Percentiles rank a stretch among this genome's conserved stretches.
phyloP scores from a whole-genome alignment of 352 stramenopile species.

The Thraustotheca clavata region DNA sequence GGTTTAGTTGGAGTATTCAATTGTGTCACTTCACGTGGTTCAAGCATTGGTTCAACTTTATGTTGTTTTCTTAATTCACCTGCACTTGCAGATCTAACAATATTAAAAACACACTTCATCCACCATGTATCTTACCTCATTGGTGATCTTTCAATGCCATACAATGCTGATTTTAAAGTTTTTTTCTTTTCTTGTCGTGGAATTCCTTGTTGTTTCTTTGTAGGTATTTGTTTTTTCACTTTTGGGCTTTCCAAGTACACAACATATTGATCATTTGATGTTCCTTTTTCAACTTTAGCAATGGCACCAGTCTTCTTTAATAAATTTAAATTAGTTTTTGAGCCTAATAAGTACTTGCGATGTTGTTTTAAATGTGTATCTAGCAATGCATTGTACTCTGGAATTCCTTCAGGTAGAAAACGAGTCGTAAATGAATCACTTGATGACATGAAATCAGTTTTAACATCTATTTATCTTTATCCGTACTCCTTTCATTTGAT shows the following conservation, averaged over 20 bases:
- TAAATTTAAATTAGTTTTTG: slow-evolving; percentile 39
- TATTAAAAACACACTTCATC: not conserved
- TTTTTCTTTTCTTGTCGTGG: not conserved
- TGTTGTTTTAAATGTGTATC: slow-evolving; percentile 49
- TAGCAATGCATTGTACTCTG: slow-evolving; percentile 61
- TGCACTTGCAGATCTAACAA: not conserved
- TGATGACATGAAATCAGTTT: not conserved
- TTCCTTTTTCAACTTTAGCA: slow-evolving; percentile 36
- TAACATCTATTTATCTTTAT: not conserved
- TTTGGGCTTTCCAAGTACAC: slow-evolving; percentile 37
- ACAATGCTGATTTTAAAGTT: not conserved
- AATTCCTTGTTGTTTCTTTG: not conserved
- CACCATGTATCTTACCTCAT: not conserved
- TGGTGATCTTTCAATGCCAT: not conserved
- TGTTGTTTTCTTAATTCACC: not conserved
- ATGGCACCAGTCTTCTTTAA: slow-evolving; percentile 61
- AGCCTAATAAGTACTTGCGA: slow-evolving; percentile 56
- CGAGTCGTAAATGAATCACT: slow-evolving; percentile 42
- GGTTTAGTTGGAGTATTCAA: not conserved
- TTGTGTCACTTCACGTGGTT: not conserved
- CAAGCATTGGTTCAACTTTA: not conserved
- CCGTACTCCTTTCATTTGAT: not conserved
- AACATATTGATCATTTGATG: slow-evolving; percentile 55
- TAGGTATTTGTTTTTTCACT: not conserved
- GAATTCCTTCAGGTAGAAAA: slow-evolving; percentile 59